phyloP scores from a whole-genome alignment of 2,329 filamentous ascomycete species.

The Botrytis deweyae region DNA sequence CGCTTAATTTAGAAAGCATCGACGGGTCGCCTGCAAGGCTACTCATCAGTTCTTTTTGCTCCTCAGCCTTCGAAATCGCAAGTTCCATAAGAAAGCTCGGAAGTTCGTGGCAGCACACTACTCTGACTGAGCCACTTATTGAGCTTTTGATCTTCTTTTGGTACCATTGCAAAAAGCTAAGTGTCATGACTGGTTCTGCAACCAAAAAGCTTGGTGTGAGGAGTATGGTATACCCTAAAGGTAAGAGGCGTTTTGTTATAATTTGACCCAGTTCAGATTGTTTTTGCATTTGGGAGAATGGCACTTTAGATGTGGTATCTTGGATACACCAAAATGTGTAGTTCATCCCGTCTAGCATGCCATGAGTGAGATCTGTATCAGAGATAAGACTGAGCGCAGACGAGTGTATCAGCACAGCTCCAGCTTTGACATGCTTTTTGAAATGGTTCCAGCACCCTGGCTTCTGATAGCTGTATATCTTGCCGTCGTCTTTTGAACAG shows the following conservation, averaged over 20 bases:
- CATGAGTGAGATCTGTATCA: slow-evolving; percentile 27
- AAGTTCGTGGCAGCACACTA: slow-evolving; percentile 33
- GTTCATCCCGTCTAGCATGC: slow-evolving; percentile 10
- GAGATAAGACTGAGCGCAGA: slow-evolving; percentile 27
- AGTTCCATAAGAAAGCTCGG: slow-evolving; percentile 36
- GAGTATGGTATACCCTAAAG: slow-evolving; percentile 47
- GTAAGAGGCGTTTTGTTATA: slow-evolving; percentile 46
- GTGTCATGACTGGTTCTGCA: slow-evolving; percentile 45
- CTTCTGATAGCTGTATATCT: slow-evolving; percentile 45
- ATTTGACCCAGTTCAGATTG: slow-evolving; percentile 40
- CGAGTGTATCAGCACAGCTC: slow-evolving; percentile 37
- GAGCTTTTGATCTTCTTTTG: slow-evolving; percentile 27
- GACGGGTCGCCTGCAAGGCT: slow-evolving; percentile 29
- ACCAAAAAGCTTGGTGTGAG: slow-evolving; percentile 52
- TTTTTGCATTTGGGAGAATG: slow-evolving; percentile 31
- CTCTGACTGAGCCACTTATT: slow-evolving; percentile 26
- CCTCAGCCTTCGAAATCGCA: slow-evolving; percentile 34
- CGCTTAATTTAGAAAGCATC: slow-evolving; percentile 31
- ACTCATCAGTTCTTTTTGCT: slow-evolving; percentile 31
- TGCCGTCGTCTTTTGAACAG: slow-evolving; percentile 43
- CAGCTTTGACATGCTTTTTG: slow-evolving; percentile 29
- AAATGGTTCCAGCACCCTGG: slow-evolving; percentile 52
- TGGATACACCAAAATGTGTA: slow-evolving; percentile 35
- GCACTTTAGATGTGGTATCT: slow-evolving; percentile 26
- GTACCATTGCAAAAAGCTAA: slow-evolving; percentile 46